phyloP scores from a whole-genome alignment of 176 grass and related monocot species.

The Tillandsia fasciculata region DNA sequence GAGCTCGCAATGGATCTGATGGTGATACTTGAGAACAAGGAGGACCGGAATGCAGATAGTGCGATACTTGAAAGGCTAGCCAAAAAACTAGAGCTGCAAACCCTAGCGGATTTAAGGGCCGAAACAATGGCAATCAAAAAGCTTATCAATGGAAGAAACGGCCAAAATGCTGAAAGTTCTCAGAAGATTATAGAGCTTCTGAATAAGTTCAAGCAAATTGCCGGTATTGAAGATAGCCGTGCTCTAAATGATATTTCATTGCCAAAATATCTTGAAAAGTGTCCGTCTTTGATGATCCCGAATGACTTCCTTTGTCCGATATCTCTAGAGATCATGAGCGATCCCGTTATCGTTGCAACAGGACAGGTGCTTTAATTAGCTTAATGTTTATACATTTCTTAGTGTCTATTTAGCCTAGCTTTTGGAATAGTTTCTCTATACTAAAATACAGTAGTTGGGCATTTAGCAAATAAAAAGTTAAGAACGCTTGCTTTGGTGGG shows the following conservation, averaged over 20 bases:
- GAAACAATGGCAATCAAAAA: slow-evolving; percentile 77
- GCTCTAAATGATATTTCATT: slow-evolving; percentile 48
- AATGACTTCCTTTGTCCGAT: slow-evolving; percentile 68
- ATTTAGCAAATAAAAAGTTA: too few relatives aligned
- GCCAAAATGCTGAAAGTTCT: slow-evolving; percentile 33
- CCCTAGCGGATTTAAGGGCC: slow-evolving; percentile 42
- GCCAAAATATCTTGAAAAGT: slow-evolving; percentile 68
- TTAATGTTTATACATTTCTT: not conserved
- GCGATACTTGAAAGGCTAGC: slow-evolving; percentile 58
- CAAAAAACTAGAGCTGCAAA: slow-evolving; percentile 50
- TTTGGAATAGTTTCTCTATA: too few relatives aligned
- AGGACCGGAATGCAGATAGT: slow-evolving; percentile 42
- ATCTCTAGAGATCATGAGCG: slow-evolving; percentile 62
- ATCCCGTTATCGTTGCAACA: slow-evolving; percentile 51
- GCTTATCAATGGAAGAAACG: slow-evolving; percentile 44
- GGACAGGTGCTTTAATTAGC: slow-evolving; percentile 24
- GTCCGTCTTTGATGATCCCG: slow-evolving; percentile 56
- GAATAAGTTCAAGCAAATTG: slow-evolving; percentile 43
- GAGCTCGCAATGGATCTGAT: slow-evolving; percentile 70
- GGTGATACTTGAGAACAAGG: slow-evolving; percentile 50
- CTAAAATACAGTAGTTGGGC: too few relatives aligned
- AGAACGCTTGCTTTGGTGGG: too few relatives aligned
- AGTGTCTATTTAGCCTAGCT: not conserved
- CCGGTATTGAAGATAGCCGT: slow-evolving; percentile 43
- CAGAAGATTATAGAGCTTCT: slow-evolving; percentile 48